Evolutionary conservation across 805 yeast genomes (phyloP), one percentile per base, ranked within the genome.

Genomic region (Hanseniaspora thailandica): DNA sequence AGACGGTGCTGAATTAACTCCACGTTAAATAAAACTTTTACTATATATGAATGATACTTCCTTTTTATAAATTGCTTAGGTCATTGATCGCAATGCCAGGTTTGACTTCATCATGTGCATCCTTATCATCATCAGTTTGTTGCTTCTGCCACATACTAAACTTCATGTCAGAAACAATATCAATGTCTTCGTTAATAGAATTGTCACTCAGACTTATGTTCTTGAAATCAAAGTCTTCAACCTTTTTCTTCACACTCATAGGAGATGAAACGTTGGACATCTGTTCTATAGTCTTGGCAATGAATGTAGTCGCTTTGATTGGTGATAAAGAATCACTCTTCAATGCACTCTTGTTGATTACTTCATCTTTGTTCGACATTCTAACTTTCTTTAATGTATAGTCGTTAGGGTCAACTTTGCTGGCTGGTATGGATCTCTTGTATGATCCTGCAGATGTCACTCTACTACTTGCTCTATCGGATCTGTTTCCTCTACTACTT

Each of bases 1-100:
- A 0, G 82, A 80, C 41, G 90, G 87, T 13, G 75, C 79, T 76
- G 80, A 75, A 59, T 75, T 77, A 2, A 78, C 73, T 61, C 68
- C 72, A 45, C 81, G 82, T 80, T 66, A 58, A 57, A 9, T 33
- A 45, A n/a, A n/a, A n/a, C n/a, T n/a, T n/a, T n/a, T n/a, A n/a
- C n/a, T n/a, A n/a, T n/a, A n/a, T n/a, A n/a, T n/a, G n/a, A n/a
- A n/a, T n/a, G n/a, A n/a, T n/a, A n/a, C n/a, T n/a, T n/a, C n/a
- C n/a, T n/a, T n/a, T n/a, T 43, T 23, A 47, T 26, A 47, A 41
- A 9, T 48, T 48, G 20, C 50, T 52, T 15, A 35, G 20, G 26
- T 45, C 55, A 25, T 52, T 45, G 8, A 39, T 35, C 12, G 31
- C 54, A 19, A 50, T 34, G 17, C 31, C 28, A 20, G 45, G 35